phyloP scores from a whole-genome alignment of 2,329 filamentous ascomycete genomes.

The Trichoderma brevicompactum region DNA sequence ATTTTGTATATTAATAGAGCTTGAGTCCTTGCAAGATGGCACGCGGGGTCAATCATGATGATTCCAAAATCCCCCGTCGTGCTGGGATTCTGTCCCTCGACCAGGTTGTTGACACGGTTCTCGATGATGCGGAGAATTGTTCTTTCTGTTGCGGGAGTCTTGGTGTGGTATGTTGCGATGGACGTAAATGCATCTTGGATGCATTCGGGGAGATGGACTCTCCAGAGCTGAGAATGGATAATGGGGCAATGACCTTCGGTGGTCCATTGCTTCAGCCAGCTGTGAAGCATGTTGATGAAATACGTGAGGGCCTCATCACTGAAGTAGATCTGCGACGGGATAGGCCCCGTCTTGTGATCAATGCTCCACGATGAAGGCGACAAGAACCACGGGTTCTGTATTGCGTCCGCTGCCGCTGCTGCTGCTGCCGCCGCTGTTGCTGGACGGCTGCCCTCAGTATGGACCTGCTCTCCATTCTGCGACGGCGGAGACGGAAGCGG shows the following conservation, averaged over 20 bases:
- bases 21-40: conserved; percentile 21
- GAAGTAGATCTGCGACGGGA: conserved; percentile 20
- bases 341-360: not conserved
- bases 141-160: conserved; percentile 13
- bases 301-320: conserved; percentile 23
- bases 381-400: conserved; percentile 18
- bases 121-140: conserved; percentile 18
- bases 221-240: conserved; percentile 24
- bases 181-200: conserved; percentile 16
- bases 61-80: conserved; percentile 6
- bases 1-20: conserved; percentile 20
- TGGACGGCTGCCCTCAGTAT: not conserved
- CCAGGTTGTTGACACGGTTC: conserved; percentile 15
- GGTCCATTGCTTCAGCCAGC: conserved; percentile 16
- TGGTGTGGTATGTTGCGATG: conserved; percentile 10
- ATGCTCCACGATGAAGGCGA: conserved; percentile 3
- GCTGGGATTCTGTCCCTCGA: not conserved
- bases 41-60: conserved; percentile 20
- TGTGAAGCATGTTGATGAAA: conserved; percentile 10
- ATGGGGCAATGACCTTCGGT: conserved; percentile 14
- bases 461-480: not conserved
- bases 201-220: not conserved
- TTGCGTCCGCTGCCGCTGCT: not conserved
- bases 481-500: conserved; percentile 12
- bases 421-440: not conserved